Base-by-base conservation (phyloP, 148 eudicot species). In the Bassia scoparia region DNA sequence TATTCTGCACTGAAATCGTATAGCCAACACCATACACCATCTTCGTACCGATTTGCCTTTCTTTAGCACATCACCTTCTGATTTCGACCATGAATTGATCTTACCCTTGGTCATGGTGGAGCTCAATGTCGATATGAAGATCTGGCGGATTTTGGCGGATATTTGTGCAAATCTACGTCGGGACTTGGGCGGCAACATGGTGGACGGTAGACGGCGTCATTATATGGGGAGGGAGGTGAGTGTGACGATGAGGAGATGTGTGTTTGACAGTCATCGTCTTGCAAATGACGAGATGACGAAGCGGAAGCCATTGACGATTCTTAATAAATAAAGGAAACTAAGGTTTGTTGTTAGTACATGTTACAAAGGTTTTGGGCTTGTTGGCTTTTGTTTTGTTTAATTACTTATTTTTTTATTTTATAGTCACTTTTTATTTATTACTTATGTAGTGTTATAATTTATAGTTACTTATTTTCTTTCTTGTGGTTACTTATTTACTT, bases 21-120 rank as follows among this genome's bases (percentile, higher is more conserved):
- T n/a, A n/a, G n/a, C n/a, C n/a, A n/a, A n/a, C n/a, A n/a, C n/a
- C n/a, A n/a, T n/a, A n/a, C n/a, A n/a, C n/a, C n/a, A n/a, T n/a
- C n/a, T n/a, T n/a, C n/a, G n/a, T n/a, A 93, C 98, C 4, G 90
- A 38, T 31, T 93, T 96, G 0, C 98, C 98, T 44, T 93, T 93
- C 35, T 86, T 77, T 46, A 93, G 79, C 6, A 80, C 70, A 35
- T 93, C 98, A 24, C 96, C 98, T 58, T 93, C 98, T 0, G 96
- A 90, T 76, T 90, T 90, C 18, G 83, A 78, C 98, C 98, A 93
- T 9, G 89, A 84, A 23, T 90, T 96, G 81, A 93, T 90, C 74
- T 93, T 93, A 0, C 98, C 98, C 58, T 93, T 96, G 1, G 98
- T 93, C 98, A 93, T 93, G 43, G 98, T 93, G 4, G 98, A 93